Percentiles rank a stretch among this genome's conserved stretches.
Conservation (phyloP, 768 basidiomycete genomes). For the Trametes cinnabarina region DNA sequence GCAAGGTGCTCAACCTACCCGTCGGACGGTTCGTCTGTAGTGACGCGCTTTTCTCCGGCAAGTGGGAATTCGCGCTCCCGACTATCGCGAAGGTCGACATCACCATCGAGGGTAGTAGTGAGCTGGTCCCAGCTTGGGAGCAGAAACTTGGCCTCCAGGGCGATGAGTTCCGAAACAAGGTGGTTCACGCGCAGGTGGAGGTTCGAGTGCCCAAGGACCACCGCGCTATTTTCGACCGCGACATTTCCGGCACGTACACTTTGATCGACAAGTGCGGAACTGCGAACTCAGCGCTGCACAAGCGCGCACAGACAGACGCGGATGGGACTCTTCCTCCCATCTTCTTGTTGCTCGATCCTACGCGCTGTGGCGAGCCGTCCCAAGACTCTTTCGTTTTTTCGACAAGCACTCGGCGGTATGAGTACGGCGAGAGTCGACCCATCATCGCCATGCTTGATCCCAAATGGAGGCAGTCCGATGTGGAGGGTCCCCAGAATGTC, state of each 20-base stretch:
- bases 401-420: slow-evolving; percentile 69
- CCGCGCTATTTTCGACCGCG: slow-evolving; percentile 59
- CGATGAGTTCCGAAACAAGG: slow-evolving; percentile 62
- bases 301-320: slow-evolving; percentile 44
- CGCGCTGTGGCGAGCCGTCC: slow-evolving; percentile 67
- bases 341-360: slow-evolving; percentile 84
- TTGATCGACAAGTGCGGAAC: slow-evolving; percentile 87
- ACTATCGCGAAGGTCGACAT: slow-evolving; percentile 51
- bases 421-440: slow-evolving; percentile 79
- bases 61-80: slow-evolving; percentile 82
- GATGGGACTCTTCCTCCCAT: slow-evolving; percentile 58
- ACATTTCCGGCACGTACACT: slow-evolving; percentile 76
- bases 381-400: slow-evolving; percentile 88
- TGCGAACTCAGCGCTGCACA: slow-evolving; percentile 81
- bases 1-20: slow-evolving; percentile 64
- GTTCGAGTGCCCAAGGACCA: slow-evolving; percentile 55
- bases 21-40: slow-evolving; percentile 70
- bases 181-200: slow-evolving; percentile 64
- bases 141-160: slow-evolving; percentile 70
- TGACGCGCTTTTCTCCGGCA: slow-evolving; percentile 59
- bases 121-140: slow-evolving; percentile 83
- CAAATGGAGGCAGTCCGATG: slow-evolving; percentile 73
- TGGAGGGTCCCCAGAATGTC: slow-evolving; percentile 48
- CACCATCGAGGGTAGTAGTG: slow-evolving; percentile 56
- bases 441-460: slow-evolving; percentile 71